These are phyloP conservation scores for Talaromyces atroroseus DNA, from an alignment of 2,329 filamentous ascomycete species.

Conservation along the genomic window DNA sequence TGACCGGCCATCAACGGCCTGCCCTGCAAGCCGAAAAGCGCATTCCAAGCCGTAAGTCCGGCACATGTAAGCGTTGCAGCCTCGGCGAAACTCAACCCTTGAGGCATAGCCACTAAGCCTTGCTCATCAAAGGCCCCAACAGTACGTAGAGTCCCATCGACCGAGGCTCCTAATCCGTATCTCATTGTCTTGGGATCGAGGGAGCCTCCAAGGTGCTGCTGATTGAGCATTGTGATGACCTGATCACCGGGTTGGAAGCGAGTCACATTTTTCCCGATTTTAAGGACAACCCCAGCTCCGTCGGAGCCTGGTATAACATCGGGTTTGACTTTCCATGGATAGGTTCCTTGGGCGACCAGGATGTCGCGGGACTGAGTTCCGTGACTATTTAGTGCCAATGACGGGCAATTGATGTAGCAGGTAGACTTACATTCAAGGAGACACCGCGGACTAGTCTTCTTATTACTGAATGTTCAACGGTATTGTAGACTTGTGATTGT, in stretches of 20 bases:
- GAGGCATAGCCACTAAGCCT: constrained; percentile 44
- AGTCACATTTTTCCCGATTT: constrained; percentile 48
- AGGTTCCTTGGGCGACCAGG: neutral
- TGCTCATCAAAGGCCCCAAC: constrained; percentile 46
- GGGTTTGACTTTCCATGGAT: constrained; percentile 1
- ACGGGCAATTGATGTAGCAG: neutral
- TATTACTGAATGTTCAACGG: neutral
- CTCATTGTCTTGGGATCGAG: neutral
- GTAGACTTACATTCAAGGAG: neutral
- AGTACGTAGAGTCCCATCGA: constrained; percentile 46
- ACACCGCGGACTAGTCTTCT: neutral
- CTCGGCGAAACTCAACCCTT: constrained; percentile 42
- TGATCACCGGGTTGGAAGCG: constrained; percentile 11
- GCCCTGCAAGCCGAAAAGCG: constrained; percentile 45
- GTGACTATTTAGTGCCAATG: neutral
- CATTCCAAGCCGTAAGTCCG: constrained; percentile 48
- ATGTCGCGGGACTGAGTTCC: neutral
- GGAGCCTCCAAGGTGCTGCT: neutral
- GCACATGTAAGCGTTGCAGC: constrained; percentile 46
- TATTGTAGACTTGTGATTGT: neutral
- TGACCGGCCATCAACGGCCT: constrained; percentile 33
- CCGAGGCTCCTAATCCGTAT: constrained; percentile 36
- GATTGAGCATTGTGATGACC: constrained; percentile 2
- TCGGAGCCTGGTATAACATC: constrained; percentile 54
- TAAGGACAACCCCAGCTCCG: constrained; percentile 53